Evolutionary conservation across 2,329 filamentous ascomycete species (phyloP).

Genomic region (Fusarium neocosmosporiellum): DNA sequence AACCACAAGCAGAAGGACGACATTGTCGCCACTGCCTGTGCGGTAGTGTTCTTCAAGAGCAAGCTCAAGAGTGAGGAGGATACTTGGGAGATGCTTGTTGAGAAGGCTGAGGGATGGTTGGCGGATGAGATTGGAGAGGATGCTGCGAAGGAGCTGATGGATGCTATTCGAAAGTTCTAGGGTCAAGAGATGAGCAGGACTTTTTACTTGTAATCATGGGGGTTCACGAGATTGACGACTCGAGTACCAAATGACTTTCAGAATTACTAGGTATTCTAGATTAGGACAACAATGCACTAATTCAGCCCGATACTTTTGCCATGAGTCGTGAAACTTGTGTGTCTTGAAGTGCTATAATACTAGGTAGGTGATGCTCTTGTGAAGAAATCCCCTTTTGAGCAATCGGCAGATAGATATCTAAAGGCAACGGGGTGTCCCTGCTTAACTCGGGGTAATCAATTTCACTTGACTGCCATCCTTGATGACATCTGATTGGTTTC

Average conservation of each 20-base stretch:
- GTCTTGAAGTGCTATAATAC: background rate
- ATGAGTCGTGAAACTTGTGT: background rate
- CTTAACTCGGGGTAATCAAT: background rate
- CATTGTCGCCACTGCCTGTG: constrained; percentile 46
- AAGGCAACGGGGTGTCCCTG: background rate
- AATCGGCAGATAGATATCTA: background rate
- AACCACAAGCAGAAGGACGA: constrained; percentile 5
- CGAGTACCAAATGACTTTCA: background rate
- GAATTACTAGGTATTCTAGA: background rate
- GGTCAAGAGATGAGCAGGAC: background rate
- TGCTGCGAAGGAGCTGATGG: constrained; percentile 25
- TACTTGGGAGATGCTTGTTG: constrained; percentile 72
- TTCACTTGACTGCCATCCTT: background rate
- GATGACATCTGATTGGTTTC: background rate
- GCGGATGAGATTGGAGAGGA: constrained; percentile 26
- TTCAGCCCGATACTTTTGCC: background rate
- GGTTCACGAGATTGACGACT: background rate
- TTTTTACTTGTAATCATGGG: background rate
- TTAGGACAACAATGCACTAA: background rate
- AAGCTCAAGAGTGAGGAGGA: constrained; percentile 59
- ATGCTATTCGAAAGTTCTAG: constrained; percentile 27
- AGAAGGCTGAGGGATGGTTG: constrained; percentile 68
- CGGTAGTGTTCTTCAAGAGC: constrained; percentile 54
- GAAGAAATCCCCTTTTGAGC: background rate
- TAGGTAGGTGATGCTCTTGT: background rate